A percentile compares a stretch with the other conserved stretches of the same genome.
These are phyloP conservation scores for Gentiana straminea DNA, from an alignment of 257 asterid genomes.

Conservation along the genomic window DNA sequence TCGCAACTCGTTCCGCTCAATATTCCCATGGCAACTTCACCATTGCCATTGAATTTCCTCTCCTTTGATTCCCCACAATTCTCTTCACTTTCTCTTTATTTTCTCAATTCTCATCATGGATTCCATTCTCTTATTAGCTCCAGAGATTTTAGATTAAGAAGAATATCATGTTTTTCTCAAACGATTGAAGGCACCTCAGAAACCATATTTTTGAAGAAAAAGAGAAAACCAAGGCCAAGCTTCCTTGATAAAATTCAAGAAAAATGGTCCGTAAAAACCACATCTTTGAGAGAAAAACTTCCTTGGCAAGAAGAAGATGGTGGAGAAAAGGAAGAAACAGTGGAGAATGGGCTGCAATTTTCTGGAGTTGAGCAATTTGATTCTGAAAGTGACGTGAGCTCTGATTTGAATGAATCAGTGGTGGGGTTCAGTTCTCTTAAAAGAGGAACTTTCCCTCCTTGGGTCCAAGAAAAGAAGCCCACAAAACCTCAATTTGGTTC, in stretches of 20 bases:
- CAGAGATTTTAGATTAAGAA: constrained; percentile 21
- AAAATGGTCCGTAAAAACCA: constrained; percentile 67
- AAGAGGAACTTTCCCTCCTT: constrained; percentile 49
- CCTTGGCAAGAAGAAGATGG: constrained; percentile 54
- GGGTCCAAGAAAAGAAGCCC: constrained; percentile 50
- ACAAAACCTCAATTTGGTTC: constrained; percentile 17
- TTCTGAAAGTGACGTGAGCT: constrained; percentile 13
- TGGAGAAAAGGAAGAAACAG: constrained; percentile 18
- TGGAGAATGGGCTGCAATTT: constrained; percentile 8
- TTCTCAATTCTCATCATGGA: constrained; percentile 11
- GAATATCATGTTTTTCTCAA: constrained; percentile 29
- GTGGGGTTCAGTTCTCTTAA: constrained; percentile 15
- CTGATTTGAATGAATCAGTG: constrained; percentile 12
- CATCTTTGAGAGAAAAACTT: constrained; percentile 42
- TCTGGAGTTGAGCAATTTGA: constrained; percentile 16
- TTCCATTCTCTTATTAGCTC: constrained; percentile 10
- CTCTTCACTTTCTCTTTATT: constrained; percentile 17
- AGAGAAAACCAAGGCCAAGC: constrained; percentile 76
- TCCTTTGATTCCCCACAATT: constrained; percentile 15
- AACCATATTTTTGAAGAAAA: constrained; percentile 27
- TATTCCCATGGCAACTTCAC: constrained; percentile 35
- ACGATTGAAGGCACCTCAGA: constrained; percentile 27
- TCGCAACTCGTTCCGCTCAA: too few species aligned
- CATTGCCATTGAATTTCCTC: constrained; percentile 24
- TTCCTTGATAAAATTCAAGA: constrained; percentile 61